Conservation (phyloP, 176 grass and related monocot species). For the Secale cereale region DNA sequence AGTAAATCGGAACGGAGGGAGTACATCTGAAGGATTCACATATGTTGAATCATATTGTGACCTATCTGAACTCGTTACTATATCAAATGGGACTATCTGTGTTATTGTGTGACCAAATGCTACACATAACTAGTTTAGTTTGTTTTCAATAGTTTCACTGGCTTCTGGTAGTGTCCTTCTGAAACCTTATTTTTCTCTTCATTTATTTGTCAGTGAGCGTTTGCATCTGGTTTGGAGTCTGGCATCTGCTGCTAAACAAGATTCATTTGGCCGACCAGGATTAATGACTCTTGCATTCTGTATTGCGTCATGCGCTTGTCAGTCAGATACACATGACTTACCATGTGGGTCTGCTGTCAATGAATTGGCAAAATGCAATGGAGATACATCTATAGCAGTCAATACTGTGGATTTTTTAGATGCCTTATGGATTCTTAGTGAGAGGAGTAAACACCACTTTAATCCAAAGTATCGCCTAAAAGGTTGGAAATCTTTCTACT, state of each 20-base stretch:
- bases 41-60: neutral
- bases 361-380: slow-evolving; percentile 33
- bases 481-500: slow-evolving; percentile 43
- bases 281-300: slow-evolving; percentile 93
- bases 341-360: slow-evolving; percentile 27
- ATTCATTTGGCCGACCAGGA: slow-evolving; percentile 89
- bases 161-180: slow-evolving; percentile 3
- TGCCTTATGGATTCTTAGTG: slow-evolving; percentile 66
- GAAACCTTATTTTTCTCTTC: neutral
- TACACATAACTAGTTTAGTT: slow-evolving; percentile 4
- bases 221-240: slow-evolving; percentile 71
- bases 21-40: neutral
- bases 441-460: slow-evolving; percentile 97
- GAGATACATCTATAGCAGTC: slow-evolving; percentile 22
- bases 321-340: slow-evolving; percentile 43
- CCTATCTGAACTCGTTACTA: neutral
- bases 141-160: slow-evolving; percentile 13
- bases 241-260: slow-evolving; percentile 65
- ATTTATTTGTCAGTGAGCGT: slow-evolving; percentile 56
- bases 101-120: slow-evolving; percentile 12
- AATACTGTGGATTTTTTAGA: slow-evolving; percentile 64
- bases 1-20: too few species aligned
- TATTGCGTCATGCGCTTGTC: slow-evolving; percentile 60
- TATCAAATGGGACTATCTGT: neutral
- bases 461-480: slow-evolving; percentile 97